These are phyloP conservation scores for Cenchrus purpureus DNA, from an alignment of 176 grass and related monocot genomes.

Conservation along the genomic window DNA sequence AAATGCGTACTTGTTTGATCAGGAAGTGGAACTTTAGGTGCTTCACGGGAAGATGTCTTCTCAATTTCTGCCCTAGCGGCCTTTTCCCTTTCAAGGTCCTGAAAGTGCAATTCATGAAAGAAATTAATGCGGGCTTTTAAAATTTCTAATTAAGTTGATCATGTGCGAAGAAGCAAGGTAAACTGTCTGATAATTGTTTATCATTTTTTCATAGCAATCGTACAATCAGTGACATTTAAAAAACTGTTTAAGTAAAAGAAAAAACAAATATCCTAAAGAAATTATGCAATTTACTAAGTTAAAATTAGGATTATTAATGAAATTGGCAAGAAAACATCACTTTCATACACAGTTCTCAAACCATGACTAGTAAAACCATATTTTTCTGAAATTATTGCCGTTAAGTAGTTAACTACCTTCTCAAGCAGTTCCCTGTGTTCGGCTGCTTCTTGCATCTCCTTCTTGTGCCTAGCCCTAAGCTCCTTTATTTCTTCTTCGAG, in stretches of 20 bases:
- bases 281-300: not conserved
- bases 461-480: constrained; percentile 82
- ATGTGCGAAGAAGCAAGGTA: constrained; percentile 5
- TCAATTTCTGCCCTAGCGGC: constrained; percentile 78
- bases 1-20: constrained; percentile 68
- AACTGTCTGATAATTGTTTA: constrained; percentile 10
- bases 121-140: constrained; percentile 10
- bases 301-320: not conserved
- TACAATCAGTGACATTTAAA: constrained; percentile 20
- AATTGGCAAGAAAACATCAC: constrained; percentile 28
- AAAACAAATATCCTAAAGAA: constrained; percentile 2
- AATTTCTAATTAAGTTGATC: constrained; percentile 5
- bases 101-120: constrained; percentile 33
- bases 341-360: constrained; percentile 21
- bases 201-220: not conserved
- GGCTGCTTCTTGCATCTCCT: constrained; percentile 77
- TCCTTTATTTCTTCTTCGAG: constrained; percentile 97
- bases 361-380: not conserved
- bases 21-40: constrained; percentile 65
- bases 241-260: constrained; percentile 13
- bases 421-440: constrained; percentile 83
- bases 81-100: constrained; percentile 97
- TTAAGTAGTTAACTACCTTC: constrained; percentile 60
- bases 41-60: constrained; percentile 64
- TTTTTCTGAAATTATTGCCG: not conserved